Conservation (phyloP, 495 filamentous ascomycete species). For the Penicillium pulvis region DNA sequence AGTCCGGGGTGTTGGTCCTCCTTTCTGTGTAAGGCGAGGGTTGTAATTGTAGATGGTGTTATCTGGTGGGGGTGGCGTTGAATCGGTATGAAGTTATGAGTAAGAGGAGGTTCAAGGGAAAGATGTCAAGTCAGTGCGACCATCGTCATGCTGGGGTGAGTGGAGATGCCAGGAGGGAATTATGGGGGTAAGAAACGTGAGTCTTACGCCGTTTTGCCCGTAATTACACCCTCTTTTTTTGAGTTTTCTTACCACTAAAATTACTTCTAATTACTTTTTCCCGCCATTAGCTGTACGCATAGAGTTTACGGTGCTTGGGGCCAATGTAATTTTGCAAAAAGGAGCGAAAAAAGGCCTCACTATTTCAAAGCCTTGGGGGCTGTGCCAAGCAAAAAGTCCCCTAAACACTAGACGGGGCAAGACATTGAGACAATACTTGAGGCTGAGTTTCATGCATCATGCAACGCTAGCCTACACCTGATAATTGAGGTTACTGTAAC, state of each 20-base stretch:
- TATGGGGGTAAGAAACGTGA: slow-evolving; percentile 23
- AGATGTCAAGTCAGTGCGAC: slow-evolving; percentile 25
- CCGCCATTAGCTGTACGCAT: background rate
- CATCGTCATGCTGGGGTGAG: slow-evolving; percentile 36
- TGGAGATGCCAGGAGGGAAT: slow-evolving; percentile 35
- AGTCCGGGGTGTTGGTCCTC: background rate
- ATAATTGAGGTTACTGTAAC: background rate
- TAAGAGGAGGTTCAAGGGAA: slow-evolving; percentile 5
- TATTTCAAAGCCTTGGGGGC: background rate
- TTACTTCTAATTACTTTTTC: background rate
- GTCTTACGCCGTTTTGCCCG: slow-evolving; percentile 9
- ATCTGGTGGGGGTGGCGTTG: too few relatives aligned
- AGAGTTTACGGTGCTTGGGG: slow-evolving; percentile 7
- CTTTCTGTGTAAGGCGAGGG: background rate
- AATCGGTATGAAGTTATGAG: too few relatives aligned
- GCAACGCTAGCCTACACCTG: background rate
- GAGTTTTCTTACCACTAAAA: slow-evolving; percentile 7
- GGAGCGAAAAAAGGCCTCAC: background rate
- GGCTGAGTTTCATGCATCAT: background rate
- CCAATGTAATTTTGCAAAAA: slow-evolving; percentile 11
- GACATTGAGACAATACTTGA: background rate
- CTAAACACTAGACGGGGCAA: background rate
- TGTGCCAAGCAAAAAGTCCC: background rate
- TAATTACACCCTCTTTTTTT: slow-evolving; percentile 16
- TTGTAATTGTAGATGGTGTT: background rate